Conservation (phyloP, 805 yeast species). For the Candida andamanensis region DNA sequence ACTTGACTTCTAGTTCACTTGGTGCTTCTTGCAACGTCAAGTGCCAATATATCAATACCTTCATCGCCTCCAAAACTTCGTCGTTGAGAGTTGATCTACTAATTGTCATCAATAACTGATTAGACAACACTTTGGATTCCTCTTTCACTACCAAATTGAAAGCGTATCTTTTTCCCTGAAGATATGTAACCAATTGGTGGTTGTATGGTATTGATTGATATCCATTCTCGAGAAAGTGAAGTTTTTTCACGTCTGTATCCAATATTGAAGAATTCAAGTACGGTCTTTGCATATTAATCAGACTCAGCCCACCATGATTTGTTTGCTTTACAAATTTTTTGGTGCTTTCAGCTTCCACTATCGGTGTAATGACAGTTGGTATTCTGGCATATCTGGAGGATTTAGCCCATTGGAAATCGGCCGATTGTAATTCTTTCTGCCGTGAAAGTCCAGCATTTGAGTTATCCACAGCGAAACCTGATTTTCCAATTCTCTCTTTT, state of each 20-base stretch:
- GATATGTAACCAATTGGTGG: neutral
- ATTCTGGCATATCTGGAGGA: neutral
- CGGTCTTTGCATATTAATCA: too few relatives aligned
- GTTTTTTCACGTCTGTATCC: slow-evolving; percentile 3
- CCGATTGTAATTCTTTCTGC: too few relatives aligned
- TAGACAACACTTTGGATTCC: slow-evolving; percentile 14
- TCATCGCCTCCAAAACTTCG: slow-evolving; percentile 12
- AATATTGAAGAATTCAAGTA: too few relatives aligned
- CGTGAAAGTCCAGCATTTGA: too few relatives aligned
- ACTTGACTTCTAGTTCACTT: slow-evolving; percentile 8
- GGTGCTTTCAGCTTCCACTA: slow-evolving; percentile 31
- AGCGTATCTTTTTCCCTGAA: slow-evolving; percentile 18
- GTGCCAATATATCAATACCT: slow-evolving; percentile 25
- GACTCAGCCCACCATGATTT: too few relatives aligned
- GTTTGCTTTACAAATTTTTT: slow-evolving; percentile 11
- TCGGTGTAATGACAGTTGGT: slow-evolving; percentile 18
- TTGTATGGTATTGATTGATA: neutral
- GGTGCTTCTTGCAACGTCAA: slow-evolving; percentile 27
- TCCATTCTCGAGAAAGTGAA: slow-evolving; percentile 5
- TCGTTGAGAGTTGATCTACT: slow-evolving; percentile 11
- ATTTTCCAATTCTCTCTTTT: neutral
- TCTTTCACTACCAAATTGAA: slow-evolving; percentile 21
- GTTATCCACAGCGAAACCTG: too few relatives aligned
- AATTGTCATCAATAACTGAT: slow-evolving; percentile 16
- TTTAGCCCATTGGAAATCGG: too few relatives aligned